Evolutionary conservation across 2,329 filamentous ascomycete species (phyloP), one percentile per base, ranked within the genome.

Genomic region (Stachybotrys elegans): DNA sequence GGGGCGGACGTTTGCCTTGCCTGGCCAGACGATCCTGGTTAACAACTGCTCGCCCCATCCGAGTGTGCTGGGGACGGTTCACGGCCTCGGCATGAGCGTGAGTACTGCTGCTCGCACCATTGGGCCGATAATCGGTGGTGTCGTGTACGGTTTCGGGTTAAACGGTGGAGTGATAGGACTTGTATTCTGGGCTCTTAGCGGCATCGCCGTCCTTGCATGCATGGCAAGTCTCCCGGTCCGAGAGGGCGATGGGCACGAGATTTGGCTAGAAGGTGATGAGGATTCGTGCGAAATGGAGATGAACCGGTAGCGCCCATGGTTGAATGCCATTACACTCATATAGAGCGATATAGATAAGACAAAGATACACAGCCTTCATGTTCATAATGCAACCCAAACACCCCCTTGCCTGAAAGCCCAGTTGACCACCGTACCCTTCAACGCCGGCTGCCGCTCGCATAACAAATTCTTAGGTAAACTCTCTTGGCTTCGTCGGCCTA

Each of bases 241-340:
- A 42, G 81, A 85, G 51, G 81, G 81, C 0, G 67, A 81, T 53
- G 82, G 82, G 0, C 80, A 84, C 57, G 81, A 84, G 58, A 77
- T 85, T 37, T 71, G 79, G 69, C 57, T 85, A 2, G 77, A 82
- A 22, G 81, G 80, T 0, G 81, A 84, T 49, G 72, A 77, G 22
- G 74, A 75, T 23, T 57, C 60, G 17, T 11, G 29, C 16, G 50
- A 57, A 56, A 46, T 46, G 5, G 45, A 50, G 22, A 29, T 21
- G 13, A 19, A 6, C 35, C 13, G 34, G 23, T 40, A 34, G 43
- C 19, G 21, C 16, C 13, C 6, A 13, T 7, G 34, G 9, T 17
- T 11, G 5, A 12, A 36, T 13, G 21, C 34, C 19, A 17, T 36
- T 32, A n/a, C 14, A 16, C 17, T 12, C 14, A n/a, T 32, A 32